These are phyloP conservation scores for Quercus berberidifolia DNA, from an alignment of 306 rosid species.

Conservation along the genomic window DNA sequence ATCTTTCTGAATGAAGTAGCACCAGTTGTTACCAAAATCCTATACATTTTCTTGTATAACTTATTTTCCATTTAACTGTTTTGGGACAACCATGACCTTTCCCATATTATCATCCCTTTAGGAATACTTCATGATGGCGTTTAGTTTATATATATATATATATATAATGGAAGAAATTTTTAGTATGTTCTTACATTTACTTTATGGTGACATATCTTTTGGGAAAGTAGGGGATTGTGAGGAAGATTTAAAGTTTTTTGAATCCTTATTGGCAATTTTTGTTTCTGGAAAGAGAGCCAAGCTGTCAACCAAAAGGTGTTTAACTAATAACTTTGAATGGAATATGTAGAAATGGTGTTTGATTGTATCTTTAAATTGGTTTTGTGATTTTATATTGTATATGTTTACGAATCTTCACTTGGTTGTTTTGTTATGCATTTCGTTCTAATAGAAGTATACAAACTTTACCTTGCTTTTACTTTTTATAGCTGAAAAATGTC, in stretches of 20 bases:
- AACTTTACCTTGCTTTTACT: not conserved
- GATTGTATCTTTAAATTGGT: not conserved
- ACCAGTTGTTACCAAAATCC: not conserved
- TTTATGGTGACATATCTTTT: not conserved
- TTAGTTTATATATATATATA: not conserved
- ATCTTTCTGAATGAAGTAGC: not conserved
- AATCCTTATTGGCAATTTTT: not conserved
- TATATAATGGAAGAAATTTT: not conserved
- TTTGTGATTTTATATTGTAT: not conserved
- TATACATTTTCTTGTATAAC: not conserved
- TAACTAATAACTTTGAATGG: not conserved
- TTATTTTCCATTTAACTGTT: not conserved
- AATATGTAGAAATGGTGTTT: not conserved
- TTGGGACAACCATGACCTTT: not conserved
- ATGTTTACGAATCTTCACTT: not conserved
- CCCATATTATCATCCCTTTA: not conserved
- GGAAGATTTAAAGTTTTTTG: not conserved
- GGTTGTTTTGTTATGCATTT: slow-evolving; percentile 10
- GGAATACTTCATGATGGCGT: not conserved
- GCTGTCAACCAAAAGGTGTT: not conserved
- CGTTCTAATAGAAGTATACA: not conserved
- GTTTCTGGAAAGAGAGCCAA: not conserved
- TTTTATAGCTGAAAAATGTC: slow-evolving; percentile 78
- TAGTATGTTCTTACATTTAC: not conserved
- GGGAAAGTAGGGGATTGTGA: not conserved